Evolutionary conservation across 306 rosid species (phyloP).

Genomic region (Ceratonia siliqua): DNA sequence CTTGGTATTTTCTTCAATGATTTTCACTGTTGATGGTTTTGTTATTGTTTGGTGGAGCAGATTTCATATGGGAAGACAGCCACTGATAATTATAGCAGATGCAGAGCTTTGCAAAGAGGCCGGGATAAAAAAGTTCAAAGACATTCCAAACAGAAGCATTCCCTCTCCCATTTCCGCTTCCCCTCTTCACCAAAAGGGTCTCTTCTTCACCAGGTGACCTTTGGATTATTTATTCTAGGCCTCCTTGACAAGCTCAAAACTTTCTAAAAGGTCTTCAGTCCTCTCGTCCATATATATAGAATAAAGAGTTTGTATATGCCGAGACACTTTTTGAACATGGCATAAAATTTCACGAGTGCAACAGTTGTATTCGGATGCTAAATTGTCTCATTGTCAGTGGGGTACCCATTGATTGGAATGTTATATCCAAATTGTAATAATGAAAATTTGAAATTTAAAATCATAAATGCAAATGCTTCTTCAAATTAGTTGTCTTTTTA

Average conservation of each 20-base stretch:
- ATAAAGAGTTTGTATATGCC: too few relatives aligned
- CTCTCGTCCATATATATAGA: too few relatives aligned
- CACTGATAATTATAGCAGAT: conserved; percentile 81
- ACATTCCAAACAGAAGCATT: conserved; percentile 74
- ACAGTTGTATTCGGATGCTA: too few relatives aligned
- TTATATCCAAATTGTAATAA: conserved; percentile 2
- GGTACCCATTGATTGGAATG: neutral
- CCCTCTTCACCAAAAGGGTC: conserved; percentile 93
- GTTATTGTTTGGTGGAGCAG: conserved; percentile 42
- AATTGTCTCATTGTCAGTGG: too few relatives aligned
- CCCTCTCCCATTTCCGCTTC: conserved; percentile 92
- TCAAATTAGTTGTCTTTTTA: neutral
- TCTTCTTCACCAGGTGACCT: conserved; percentile 71
- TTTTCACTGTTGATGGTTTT: neutral
- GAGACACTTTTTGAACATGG: too few relatives aligned
- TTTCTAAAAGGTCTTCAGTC: neutral
- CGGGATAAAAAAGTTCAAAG: conserved; percentile 79
- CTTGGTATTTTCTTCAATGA: neutral
- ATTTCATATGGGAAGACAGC: conserved; percentile 95
- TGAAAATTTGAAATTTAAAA: neutral
- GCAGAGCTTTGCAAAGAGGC: conserved; percentile 88
- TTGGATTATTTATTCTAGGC: neutral
- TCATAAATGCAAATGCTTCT: neutral
- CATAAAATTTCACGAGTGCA: too few relatives aligned
- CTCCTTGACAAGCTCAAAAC: neutral